Base-by-base conservation (phyloP, 108 stramenopile genomes). In the Cyclotella baltica region DNA sequence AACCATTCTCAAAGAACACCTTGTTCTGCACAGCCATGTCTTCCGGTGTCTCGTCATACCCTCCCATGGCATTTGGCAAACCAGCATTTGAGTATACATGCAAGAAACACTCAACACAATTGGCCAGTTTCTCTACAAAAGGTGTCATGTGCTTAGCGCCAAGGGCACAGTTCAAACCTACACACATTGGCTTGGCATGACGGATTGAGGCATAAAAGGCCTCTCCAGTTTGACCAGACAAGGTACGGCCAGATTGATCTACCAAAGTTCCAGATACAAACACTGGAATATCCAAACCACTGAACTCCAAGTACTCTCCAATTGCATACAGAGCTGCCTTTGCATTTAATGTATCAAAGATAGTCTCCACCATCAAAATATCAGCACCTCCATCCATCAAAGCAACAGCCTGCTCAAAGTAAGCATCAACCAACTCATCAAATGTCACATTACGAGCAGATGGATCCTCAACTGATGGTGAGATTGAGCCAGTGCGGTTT, bases 81-180 rank as follows among this genome's bases (percentile, higher is more conserved):
- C 98, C 98, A 36, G 98, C 98, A 81, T 99, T 99, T 38, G 97
- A 94, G 88, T 99, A 99, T 29, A 97, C 97, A 75, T 97, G 97
- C 55, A 99, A 87, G 72, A 96, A 99, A 85, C 97, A 98, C 84
- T 99, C 98, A 15, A 92, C 98, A 73, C 77, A 81, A 58, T 93
- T 88, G 62, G 93, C 72, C 62, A 99, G 88, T 52, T 94, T 92
- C 85, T 97, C 89, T 52, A 99, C 88, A 76, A 99, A 99, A 8
- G 98, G 98, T 37, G 70, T 71, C 98, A 99, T 99, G 85, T 98
- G 98, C 71, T 88, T 71, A 19, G 98, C 98, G 19, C 98, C 98
- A 37, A 99, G 87, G 27, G 98, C 98, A 81, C 98, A 99, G 89
- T 99, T 99, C 86, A 99, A 84, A 37, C 98, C 98, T 22, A 99